Conservation (phyloP, 495 filamentous ascomycete genomes). For the Haplographium delicatum region DNA sequence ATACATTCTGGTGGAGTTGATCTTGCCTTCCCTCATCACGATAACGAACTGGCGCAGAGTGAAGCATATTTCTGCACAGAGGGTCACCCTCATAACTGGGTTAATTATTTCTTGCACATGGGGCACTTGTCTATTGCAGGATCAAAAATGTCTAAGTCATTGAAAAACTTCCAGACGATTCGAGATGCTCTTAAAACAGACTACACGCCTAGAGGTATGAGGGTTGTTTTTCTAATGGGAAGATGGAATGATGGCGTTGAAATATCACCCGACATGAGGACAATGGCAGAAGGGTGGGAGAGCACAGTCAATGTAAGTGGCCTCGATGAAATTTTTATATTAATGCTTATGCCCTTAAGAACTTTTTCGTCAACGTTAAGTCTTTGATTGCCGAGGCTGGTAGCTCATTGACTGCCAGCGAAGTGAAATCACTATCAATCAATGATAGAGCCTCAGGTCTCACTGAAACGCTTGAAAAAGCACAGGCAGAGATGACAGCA, state of each 20-base stretch:
- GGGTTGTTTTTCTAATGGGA: slow-evolving; percentile 84
- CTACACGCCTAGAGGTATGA: slow-evolving; percentile 74
- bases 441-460: slow-evolving; percentile 23
- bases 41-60: slow-evolving; percentile 92
- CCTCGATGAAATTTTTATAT: not conserved
- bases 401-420: slow-evolving; percentile 22
- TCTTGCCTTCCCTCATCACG: slow-evolving; percentile 91
- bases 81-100: slow-evolving; percentile 35
- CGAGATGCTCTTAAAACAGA: slow-evolving; percentile 68
- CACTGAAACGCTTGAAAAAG: slow-evolving; percentile 47
- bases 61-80: slow-evolving; percentile 73
- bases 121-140: slow-evolving; percentile 87
- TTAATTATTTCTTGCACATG: slow-evolving; percentile 94
- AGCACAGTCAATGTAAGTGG: slow-evolving; percentile 58
- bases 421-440: slow-evolving; percentile 3
- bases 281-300: slow-evolving; percentile 72
- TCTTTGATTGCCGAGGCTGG: slow-evolving; percentile 46
- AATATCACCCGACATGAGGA: slow-evolving; percentile 76
- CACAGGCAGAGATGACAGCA: slow-evolving; percentile 58
- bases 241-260: slow-evolving; percentile 89
- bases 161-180: slow-evolving; percentile 98
- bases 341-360: slow-evolving; percentile 36
- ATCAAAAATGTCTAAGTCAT: slow-evolving; percentile 88
- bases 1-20: slow-evolving; percentile 94
- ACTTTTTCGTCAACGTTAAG: slow-evolving; percentile 83